phyloP scores from a whole-genome alignment of 129 eudicot species.

The Helianthus annuus region DNA sequence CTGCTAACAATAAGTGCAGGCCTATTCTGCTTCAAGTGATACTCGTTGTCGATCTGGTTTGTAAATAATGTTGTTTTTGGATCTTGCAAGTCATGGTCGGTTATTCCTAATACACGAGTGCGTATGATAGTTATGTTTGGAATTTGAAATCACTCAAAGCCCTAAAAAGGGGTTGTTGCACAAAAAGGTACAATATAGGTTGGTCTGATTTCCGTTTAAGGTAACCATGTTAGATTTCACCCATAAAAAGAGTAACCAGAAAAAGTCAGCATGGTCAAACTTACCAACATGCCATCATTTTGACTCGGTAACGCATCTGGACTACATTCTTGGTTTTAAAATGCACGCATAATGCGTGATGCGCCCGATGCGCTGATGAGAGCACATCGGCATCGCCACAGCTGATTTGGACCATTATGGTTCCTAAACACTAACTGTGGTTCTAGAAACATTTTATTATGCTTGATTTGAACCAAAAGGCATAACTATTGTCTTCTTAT shows the following conservation, averaged over 20 bases:
- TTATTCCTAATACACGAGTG: constrained; percentile 34
- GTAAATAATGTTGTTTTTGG: constrained; percentile 63
- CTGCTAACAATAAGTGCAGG: constrained; percentile 96
- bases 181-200: neutral
- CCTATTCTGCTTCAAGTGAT: constrained; percentile 61
- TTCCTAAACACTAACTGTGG: too few species aligned
- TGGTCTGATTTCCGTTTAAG: neutral
- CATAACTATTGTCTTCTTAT: too few species aligned
- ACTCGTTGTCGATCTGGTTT: constrained; percentile 44
- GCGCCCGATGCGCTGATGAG: too few species aligned
- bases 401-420: too few species aligned
- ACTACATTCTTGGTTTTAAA: neutral
- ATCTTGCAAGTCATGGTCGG: constrained; percentile 35
- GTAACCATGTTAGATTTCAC: neutral
- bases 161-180: neutral
- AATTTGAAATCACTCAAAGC: neutral
- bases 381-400: too few species aligned
- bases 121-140: constrained; percentile 8
- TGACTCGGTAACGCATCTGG: neutral
- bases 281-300: neutral
- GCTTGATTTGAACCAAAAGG: too few species aligned
- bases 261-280: neutral
- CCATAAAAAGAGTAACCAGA: neutral
- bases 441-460: too few species aligned
- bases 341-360: too few species aligned